Evolutionary conservation across 106 monocot species (phyloP).

Genomic region (Platanthera zijinensis): DNA sequence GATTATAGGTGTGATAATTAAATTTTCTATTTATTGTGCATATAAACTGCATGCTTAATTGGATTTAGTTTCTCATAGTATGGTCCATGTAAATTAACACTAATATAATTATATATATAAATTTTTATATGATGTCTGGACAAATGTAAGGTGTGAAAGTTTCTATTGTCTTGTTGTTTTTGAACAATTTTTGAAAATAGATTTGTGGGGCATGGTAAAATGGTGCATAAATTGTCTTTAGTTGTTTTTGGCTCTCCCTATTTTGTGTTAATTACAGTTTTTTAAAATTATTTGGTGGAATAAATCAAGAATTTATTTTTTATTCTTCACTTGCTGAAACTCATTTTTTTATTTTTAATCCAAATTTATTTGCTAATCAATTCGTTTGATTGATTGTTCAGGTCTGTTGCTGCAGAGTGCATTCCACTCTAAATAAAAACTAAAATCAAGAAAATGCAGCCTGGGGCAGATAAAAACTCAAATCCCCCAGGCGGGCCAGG

Average conservation of each 20-base stretch:
- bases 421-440: neutral
- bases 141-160: too few species aligned
- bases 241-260: neutral
- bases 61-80: too few species aligned
- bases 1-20: too few species aligned
- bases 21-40: too few species aligned
- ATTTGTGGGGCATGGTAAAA: neutral
- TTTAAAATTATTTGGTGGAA: neutral
- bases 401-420: neutral
- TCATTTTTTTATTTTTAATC: neutral
- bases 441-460: constrained; percentile 31
- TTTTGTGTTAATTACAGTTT: neutral
- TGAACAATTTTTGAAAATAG: too few species aligned
- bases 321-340: neutral
- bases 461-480: constrained; percentile 31
- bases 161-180: too few species aligned
- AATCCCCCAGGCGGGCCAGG: constrained; percentile 31
- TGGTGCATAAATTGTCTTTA: neutral
- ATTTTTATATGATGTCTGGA: too few species aligned
- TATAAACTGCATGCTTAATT: too few species aligned
- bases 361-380: neutral
- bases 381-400: neutral
- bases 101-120: too few species aligned
- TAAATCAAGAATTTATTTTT: neutral
- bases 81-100: too few species aligned